Base-by-base conservation (phyloP, 345 rosid species). In the Eucalyptus decipiens region DNA sequence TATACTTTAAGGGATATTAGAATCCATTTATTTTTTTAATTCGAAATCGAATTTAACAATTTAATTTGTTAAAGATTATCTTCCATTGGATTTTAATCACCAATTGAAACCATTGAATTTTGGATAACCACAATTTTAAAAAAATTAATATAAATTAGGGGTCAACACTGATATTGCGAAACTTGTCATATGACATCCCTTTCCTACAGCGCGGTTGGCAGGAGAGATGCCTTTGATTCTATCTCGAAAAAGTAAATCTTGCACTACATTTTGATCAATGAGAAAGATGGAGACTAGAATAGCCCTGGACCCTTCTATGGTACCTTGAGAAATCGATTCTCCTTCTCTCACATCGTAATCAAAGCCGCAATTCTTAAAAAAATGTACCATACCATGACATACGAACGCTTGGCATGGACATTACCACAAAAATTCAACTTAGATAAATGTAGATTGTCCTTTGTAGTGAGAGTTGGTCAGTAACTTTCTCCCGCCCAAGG, bases 101-200 rank as follows among this genome's bases (percentile, higher is more conserved):
- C 34, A 8, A 67, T 32, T 7, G 16, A 8, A 67, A 8, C 23
- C 40, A 16, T 14, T 32, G 40, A 16, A 34, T 52, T 32, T 32
- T 17, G 11, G 21, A 32, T 17, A 18, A 32, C 40, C 23, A 16
- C 6, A 7, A 8, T 17, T 23, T 67, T 4, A 16, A 4, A n/a
- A 16, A n/a, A n/a, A 7, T 9, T 67, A 8, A 32, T 9, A 34
- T n/a, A 67, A 7, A 17, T 7, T n/a, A 16, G 76, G 17, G 6
- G 0, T 19, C 9, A 1, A 0, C 80, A 32, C 1, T 16, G 2
- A 67, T 4, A 32, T 16, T 1, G 6, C 6, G 4, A 32, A 30
- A 65, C 76, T 65, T n/a, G 37, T 15, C 37, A n/a, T 7, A 1
- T 52, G 2, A 52, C 24, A 14, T 65, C 19, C 19, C 76, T 65